Percentiles rank a stretch among this genome's conserved stretches.
phyloP scores from a whole-genome alignment of 306 rosid genomes.

The Sicyos baderoa region DNA sequence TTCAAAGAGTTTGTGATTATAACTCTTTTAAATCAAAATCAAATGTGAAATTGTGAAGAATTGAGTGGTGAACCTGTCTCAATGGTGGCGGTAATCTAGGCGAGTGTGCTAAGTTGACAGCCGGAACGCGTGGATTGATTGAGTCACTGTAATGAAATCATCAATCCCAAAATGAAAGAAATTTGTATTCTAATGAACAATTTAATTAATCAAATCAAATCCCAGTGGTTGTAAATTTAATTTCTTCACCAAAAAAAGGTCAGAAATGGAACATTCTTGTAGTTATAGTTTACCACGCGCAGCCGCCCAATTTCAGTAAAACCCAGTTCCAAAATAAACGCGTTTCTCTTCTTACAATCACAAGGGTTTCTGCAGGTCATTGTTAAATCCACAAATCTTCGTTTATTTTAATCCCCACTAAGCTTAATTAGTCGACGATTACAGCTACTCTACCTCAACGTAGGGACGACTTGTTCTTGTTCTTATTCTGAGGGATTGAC shows the following conservation, averaged over 20 bases:
- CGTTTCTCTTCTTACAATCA: background rate
- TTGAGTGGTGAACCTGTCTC: background rate
- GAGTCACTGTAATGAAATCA: background rate
- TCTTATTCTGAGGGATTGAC: background rate
- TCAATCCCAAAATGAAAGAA: background rate
- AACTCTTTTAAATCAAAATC: too few relatives aligned
- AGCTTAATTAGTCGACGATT: background rate
- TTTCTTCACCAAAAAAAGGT: background rate
- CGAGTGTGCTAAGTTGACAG: background rate
- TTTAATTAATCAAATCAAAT: background rate
- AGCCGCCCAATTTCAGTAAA: too few relatives aligned
- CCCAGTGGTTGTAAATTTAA: background rate
- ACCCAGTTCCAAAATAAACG: background rate
- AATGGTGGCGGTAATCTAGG: slow-evolving; percentile 4
- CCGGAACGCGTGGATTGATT: slow-evolving; percentile 12
- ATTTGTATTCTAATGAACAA: background rate
- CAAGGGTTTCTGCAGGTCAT: background rate
- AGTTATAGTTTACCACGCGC: background rate
- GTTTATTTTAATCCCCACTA: background rate
- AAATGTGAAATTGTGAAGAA: background rate
- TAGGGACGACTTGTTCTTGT: background rate
- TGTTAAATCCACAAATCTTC: background rate
- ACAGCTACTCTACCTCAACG: background rate
- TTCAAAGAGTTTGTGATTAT: too few relatives aligned
- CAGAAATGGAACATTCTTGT: background rate